Evolutionary conservation across 192 early-diverging fungal species (phyloP).

Genomic region (Coemansia sp.): DNA sequence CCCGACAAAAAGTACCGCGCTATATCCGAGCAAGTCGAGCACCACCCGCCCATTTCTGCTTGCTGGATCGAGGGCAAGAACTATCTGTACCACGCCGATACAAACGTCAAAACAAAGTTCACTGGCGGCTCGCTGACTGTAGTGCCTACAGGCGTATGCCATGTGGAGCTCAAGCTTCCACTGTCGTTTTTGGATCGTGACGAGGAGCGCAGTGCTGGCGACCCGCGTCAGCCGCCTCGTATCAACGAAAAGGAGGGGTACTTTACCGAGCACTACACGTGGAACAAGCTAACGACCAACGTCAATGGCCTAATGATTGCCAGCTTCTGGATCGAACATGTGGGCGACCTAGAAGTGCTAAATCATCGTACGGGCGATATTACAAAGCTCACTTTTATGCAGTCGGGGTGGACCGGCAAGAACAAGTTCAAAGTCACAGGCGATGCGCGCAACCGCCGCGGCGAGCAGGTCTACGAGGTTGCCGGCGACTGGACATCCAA

Average conservation of each 20-base stretch:
- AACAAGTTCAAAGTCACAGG: slow-evolving; percentile 67
- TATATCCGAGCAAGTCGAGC: slow-evolving; percentile 84
- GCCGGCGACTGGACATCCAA: slow-evolving; percentile 69
- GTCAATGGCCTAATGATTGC: slow-evolving; percentile 88
- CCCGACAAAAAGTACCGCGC: slow-evolving; percentile 78
- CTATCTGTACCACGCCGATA: slow-evolving; percentile 83
- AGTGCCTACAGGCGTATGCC: slow-evolving; percentile 76
- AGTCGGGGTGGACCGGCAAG: slow-evolving; percentile 70
- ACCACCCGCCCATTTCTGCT: slow-evolving; percentile 89
- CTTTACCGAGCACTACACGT: slow-evolving; percentile 77
- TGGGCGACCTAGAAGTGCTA: slow-evolving; percentile 78
- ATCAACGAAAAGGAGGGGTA: slow-evolving; percentile 58
- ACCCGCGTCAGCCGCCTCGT: slow-evolving; percentile 22
- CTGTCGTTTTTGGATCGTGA: slow-evolving; percentile 55
- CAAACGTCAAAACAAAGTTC: slow-evolving; percentile 83
- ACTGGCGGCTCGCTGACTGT: slow-evolving; percentile 84
- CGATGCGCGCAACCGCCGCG: slow-evolving; percentile 54
- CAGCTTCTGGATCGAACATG: slow-evolving; percentile 81
- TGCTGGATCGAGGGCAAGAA: slow-evolving; percentile 82
- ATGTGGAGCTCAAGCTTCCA: slow-evolving; percentile 73
- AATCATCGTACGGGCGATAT: slow-evolving; percentile 83
- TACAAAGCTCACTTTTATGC: slow-evolving; percentile 77
- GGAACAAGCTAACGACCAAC: slow-evolving; percentile 84
- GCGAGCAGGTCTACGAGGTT: slow-evolving; percentile 61
- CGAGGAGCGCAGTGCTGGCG: slow-evolving; percentile 38